Conservation (phyloP, 768 basidiomycete genomes). For the Plicaturopsis crispa region DNA sequence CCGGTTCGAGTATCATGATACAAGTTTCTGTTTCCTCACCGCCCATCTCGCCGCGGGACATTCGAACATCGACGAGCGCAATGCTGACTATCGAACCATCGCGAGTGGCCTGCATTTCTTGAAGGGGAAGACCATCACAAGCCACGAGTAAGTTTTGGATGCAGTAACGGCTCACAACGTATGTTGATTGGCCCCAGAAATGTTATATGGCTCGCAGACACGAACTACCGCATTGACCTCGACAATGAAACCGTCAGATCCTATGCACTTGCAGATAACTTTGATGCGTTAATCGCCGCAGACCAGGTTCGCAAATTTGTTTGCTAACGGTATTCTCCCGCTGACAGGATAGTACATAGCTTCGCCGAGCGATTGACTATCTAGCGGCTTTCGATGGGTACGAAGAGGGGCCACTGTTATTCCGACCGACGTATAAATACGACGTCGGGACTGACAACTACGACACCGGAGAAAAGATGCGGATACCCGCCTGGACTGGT, state of each 20-base stretch:
- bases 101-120: conserved; percentile 77
- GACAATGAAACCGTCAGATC: conserved; percentile 74
- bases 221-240: conserved; percentile 90
- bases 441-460: conserved; percentile 77
- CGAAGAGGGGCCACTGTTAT: conserved; percentile 84
- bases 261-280: conserved; percentile 55
- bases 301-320: conserved; percentile 66
- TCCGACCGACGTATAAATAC: conserved; percentile 93
- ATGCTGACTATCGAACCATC: conserved; percentile 89
- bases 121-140: conserved; percentile 80
- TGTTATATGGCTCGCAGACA: conserved; percentile 90
- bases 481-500: conserved; percentile 98
- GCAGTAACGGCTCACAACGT: conserved; percentile 1
- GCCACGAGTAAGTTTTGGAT: conserved; percentile 71
- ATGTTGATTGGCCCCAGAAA: conserved; percentile 43
- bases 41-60: conserved; percentile 98
- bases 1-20: conserved; percentile 85
- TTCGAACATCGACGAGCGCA: conserved; percentile 80
- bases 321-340: not conserved
- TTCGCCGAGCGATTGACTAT: conserved; percentile 63
- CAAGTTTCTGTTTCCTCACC: conserved; percentile 91
- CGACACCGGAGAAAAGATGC: conserved; percentile 93
- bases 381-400: conserved; percentile 78
- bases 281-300: conserved; percentile 65
- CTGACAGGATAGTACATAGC: conserved; percentile 30